Evolutionary conservation across 148 eudicot species (phyloP).

Genomic region (Suaeda aralocaspica): DNA sequence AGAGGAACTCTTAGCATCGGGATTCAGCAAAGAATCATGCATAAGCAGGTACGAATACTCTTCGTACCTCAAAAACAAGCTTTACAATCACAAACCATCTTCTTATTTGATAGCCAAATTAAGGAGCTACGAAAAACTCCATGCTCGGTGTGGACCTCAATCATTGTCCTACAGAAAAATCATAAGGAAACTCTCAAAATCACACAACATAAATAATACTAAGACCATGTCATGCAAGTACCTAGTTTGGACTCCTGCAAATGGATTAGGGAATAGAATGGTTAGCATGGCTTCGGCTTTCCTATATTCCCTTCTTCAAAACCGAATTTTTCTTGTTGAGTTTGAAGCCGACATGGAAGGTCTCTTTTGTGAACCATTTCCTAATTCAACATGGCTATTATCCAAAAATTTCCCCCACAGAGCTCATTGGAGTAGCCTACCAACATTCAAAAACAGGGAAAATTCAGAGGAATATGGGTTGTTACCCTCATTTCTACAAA

Average conservation of each 20-base stretch:
- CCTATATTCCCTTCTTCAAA: conserved; percentile 63
- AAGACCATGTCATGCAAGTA: conserved; percentile 42
- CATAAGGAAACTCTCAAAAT: conserved; percentile 31
- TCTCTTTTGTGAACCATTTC: conserved; percentile 82
- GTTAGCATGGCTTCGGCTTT: conserved; percentile 65
- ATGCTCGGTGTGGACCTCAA: conserved; percentile 59
- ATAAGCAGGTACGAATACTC: conserved; percentile 49
- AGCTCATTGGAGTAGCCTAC: conserved; percentile 32
- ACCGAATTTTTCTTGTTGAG: conserved; percentile 68
- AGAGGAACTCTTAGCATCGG: conserved; percentile 35
- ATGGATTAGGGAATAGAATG: conserved; percentile 77
- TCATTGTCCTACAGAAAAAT: conserved; percentile 43
- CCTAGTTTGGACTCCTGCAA: conserved; percentile 59
- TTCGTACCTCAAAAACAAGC: conserved; percentile 33
- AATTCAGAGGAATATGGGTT: conserved; percentile 10
- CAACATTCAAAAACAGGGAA: conserved; percentile 33
- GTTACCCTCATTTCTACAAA: conserved; percentile 32
- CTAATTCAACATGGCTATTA: conserved; percentile 60
- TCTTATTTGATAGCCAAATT: conserved; percentile 56
- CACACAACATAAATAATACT: not conserved
- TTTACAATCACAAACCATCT: conserved; percentile 42
- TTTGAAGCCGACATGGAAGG: conserved; percentile 47
- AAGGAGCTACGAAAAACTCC: conserved; percentile 61
- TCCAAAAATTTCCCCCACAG: conserved; percentile 58
- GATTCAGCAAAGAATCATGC: conserved; percentile 47